These are phyloP conservation scores for Tylopilus plumbeoviolaceoides DNA, from an alignment of 768 basidiomycete genomes.

Conservation along the genomic window DNA sequence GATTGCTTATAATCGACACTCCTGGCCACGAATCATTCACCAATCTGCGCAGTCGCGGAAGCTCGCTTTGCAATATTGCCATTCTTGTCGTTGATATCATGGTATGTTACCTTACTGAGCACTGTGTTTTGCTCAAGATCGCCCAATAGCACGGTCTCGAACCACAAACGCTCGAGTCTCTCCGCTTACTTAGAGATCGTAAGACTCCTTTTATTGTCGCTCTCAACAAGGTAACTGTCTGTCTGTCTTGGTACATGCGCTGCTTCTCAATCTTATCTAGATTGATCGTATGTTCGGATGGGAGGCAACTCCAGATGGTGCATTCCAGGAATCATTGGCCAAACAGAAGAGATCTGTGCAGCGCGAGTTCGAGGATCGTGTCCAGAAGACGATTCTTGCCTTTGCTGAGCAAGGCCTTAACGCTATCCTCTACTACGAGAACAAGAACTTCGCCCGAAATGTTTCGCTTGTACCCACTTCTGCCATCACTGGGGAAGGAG, in stretches of 20 bases:
- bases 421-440: slow-evolving; percentile 93
- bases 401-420: slow-evolving; percentile 99
- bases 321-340: slow-evolving; percentile 86
- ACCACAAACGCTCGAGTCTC: slow-evolving; percentile 95
- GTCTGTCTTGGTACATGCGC: slow-evolving; percentile 1
- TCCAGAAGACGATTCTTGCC: slow-evolving; percentile 79
- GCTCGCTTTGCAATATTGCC: slow-evolving; percentile 97
- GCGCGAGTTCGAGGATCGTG: slow-evolving; percentile 89
- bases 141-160: slow-evolving; percentile 85
- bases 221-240: slow-evolving; percentile 74
- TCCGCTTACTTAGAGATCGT: slow-evolving; percentile 83
- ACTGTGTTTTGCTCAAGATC: slow-evolving; percentile 1
- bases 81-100: slow-evolving; percentile 99
- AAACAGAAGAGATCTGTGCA: slow-evolving; percentile 76
- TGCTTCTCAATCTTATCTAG: slow-evolving; percentile 36
- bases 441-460: slow-evolving; percentile 90
- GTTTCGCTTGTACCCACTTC: slow-evolving; percentile 98
- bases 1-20: slow-evolving; percentile 93
- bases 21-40: slow-evolving; percentile 99
- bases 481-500: slow-evolving; percentile 95
- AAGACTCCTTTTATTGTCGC: slow-evolving; percentile 99
- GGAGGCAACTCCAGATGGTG: slow-evolving; percentile 86
- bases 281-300: slow-evolving; percentile 98
- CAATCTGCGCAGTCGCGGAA: slow-evolving; percentile 91
- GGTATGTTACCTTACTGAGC: slow-evolving; percentile 39